A percentile compares a stretch with the other conserved stretches of the same genome.
Conservation (phyloP, 2,329 filamentous ascomycete species). For the Trichoderma asperellum region DNA sequence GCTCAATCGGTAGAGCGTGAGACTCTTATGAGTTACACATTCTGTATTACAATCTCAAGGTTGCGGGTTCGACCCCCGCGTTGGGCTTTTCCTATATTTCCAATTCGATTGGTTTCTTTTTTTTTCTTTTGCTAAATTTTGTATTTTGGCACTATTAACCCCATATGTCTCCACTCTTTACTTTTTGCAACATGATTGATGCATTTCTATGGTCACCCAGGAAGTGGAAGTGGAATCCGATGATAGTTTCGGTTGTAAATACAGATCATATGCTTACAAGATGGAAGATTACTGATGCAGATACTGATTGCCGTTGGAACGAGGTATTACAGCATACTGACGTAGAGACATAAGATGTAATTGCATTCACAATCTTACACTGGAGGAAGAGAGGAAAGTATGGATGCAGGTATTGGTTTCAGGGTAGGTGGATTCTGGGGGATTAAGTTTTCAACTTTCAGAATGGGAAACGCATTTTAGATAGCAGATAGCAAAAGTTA, state of each 20-base stretch:
- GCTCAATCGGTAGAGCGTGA: constrained; percentile 65
- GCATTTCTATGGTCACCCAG: not conserved
- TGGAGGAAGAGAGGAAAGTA: not conserved
- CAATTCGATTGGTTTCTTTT: not conserved
- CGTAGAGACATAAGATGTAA: not conserved
- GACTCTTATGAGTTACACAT: constrained; percentile 57
- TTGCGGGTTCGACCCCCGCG: constrained; percentile 58
- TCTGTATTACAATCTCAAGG: constrained; percentile 51
- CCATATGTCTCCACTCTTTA: not conserved
- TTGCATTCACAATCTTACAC: not conserved
- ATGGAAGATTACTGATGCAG: not conserved
- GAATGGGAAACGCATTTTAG: not conserved
- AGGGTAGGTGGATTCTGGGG: not conserved
- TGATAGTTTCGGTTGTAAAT: not conserved
- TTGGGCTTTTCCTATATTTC: constrained; percentile 47
- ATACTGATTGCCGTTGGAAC: not conserved
- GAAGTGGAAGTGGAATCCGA: not conserved
- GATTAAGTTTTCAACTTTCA: not conserved
- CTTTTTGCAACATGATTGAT: not conserved
- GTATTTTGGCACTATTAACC: not conserved
- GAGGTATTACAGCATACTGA: too few species aligned
- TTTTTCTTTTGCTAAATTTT: not conserved
- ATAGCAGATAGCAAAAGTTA: not conserved
- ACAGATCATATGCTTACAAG: not conserved
- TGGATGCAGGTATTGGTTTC: not conserved